Base-by-base conservation (phyloP, 805 yeast species). In the Allodekkera sacchari region DNA sequence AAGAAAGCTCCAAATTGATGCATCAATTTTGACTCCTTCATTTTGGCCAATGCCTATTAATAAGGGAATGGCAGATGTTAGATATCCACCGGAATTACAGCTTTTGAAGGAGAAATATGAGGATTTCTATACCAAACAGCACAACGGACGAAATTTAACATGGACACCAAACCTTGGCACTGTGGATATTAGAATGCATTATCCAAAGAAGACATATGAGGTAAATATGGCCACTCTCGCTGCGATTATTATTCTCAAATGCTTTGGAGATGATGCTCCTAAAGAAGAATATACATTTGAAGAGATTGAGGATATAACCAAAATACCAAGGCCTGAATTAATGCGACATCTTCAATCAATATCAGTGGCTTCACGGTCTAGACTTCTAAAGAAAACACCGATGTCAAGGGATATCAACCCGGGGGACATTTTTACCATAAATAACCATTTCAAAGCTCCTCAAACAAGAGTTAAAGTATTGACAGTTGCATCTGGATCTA, bases 111-210 rank as follows among this genome's bases (percentile, higher is more conserved):
- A 49, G 1, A 50, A 59, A 17, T 82, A 74, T 48, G 75, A 71
- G 36, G 47, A 52, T 6, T 74, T 62, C 43, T 83, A 82, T 42
- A 39, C 51, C 4, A 52, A 61, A 3, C 57, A 65, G 25, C 77
- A 75, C 45, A 64, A 57, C 31, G 82, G 84, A 7, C 61, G 94
- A 42, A 63, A 60, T 29, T 50, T 82, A 28, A 60, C 59, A 7
- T 92, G 96, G 96, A 77, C 85, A 22, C 83, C 88, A 16, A 76
- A 77, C 42, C 71, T 83, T 47, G 95, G 96, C 5, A 74, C 83
- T 5, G 77, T 84, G 36, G 96, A 88, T 45, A 64, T 89, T 33
- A 65, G 81, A 31, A 77, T 81, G 44, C 66, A 76, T 22, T 82
- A 78, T 43, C 76, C 79, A 5, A 68, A 75, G 20, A 69, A 73